These are phyloP conservation scores for Globisporangium paroecandrum DNA, from an alignment of 352 stramenopile genomes.

Conservation along the genomic window DNA sequence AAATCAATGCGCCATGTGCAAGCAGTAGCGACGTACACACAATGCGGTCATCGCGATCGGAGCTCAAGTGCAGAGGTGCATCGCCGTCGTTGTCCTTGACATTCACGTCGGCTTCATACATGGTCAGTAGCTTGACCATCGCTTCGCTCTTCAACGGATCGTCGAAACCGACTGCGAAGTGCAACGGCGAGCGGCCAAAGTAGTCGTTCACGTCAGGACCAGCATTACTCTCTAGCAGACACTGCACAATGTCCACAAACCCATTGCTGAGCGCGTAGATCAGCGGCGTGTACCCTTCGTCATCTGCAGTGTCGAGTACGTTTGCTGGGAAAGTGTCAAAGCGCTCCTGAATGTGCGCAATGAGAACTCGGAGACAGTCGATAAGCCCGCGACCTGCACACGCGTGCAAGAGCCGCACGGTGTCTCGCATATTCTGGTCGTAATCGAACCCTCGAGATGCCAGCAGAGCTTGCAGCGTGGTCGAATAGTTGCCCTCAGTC, in stretches of 20 bases:
- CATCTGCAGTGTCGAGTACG: conserved; percentile 49
- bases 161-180: conserved; percentile 48
- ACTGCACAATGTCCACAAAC: conserved; percentile 42
- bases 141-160: conserved; percentile 22
- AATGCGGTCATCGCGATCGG: conserved; percentile 40
- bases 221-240: conserved; percentile 53
- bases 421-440: conserved; percentile 31
- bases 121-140: conserved; percentile 50
- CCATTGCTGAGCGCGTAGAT: conserved; percentile 74
- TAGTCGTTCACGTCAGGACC: conserved; percentile 57
- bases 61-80: conserved; percentile 60
- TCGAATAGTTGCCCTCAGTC: conserved; percentile 56
- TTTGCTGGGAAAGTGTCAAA: conserved; percentile 18
- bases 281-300: conserved; percentile 74
- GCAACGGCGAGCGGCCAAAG: conserved; percentile 63
- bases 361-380: conserved; percentile 47
- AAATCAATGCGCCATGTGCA: conserved; percentile 44
- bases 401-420: conserved; percentile 53
- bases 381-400: conserved; percentile 55
- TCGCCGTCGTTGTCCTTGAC: conserved; percentile 68
- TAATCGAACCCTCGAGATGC: conserved; percentile 48
- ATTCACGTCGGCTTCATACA: conserved; percentile 74
- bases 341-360: conserved; percentile 42
- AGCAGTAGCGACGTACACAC: conserved; percentile 60
- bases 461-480: conserved; percentile 47